Percentiles rank a stretch among this genome's conserved stretches.
phyloP scores from a whole-genome alignment of 495 filamentous ascomycete genomes.

The Talaromyces adpressus region DNA sequence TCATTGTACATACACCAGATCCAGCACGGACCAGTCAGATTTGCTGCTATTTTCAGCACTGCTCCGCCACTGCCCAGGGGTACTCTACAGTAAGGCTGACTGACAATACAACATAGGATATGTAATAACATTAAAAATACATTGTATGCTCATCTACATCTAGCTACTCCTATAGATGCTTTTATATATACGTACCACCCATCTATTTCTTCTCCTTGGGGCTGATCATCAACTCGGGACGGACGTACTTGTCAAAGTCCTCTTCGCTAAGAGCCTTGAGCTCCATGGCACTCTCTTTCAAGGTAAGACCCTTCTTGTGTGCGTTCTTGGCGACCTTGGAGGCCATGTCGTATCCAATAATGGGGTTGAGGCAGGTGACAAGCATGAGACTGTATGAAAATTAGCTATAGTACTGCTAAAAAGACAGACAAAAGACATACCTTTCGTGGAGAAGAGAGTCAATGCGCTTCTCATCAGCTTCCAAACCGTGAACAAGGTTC shows the following conservation, averaged over 20 bases:
- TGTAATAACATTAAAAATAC: slow-evolving; percentile 1
- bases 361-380: slow-evolving; percentile 95
- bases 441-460: slow-evolving; percentile 79
- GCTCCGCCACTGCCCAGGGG: not conserved
- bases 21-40: not conserved
- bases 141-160: slow-evolving; percentile 1
- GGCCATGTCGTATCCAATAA: slow-evolving; percentile 98
- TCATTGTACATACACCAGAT: not conserved
- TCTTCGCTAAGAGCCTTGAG: slow-evolving; percentile 81
- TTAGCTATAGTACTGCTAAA: slow-evolving; percentile 12
- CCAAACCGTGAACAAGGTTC: slow-evolving; percentile 81
- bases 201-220: slow-evolving; percentile 56
- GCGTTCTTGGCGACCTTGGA: slow-evolving; percentile 98
- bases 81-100: not conserved
- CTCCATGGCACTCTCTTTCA: slow-evolving; percentile 93
- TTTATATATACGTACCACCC: not conserved
- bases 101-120: not conserved
- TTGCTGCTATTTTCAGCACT: slow-evolving; percentile 1
- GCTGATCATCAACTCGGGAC: slow-evolving; percentile 94
- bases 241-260: slow-evolving; percentile 86
- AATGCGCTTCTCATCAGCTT: slow-evolving; percentile 91
- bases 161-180: not conserved
- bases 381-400: slow-evolving; percentile 74
- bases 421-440: slow-evolving; percentile 28
- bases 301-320: slow-evolving; percentile 92